phyloP scores from a whole-genome alignment of 2,329 filamentous ascomycete genomes.

The Fusarium beomiforme region DNA sequence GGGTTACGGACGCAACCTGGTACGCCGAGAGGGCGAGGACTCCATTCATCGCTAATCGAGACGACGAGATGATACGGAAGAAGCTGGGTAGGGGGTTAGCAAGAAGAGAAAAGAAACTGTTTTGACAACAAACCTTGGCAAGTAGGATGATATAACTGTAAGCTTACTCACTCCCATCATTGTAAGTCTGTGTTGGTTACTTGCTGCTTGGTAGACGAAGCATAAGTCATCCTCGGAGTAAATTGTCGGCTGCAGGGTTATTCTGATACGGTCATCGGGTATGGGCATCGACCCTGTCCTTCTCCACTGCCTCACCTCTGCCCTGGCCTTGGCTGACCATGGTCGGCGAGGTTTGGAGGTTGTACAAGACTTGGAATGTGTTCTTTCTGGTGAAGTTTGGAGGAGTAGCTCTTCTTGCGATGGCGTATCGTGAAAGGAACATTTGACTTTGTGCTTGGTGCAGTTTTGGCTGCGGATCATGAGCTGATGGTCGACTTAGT shows the following conservation, averaged over 20 bases:
- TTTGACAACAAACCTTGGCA: conserved; percentile 9
- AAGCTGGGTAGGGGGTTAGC: conserved; percentile 2
- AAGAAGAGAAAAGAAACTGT: not conserved
- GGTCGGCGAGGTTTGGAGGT: conserved; percentile 1
- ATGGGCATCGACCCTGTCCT: conserved; percentile 28
- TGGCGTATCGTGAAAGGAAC: conserved; percentile 17
- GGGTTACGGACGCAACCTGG: conserved; percentile 18
- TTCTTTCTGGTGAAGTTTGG: not conserved
- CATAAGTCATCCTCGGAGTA: conserved; percentile 29
- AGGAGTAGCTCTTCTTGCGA: conserved; percentile 3
- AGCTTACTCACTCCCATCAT: conserved; percentile 18
- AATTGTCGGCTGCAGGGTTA: conserved; percentile 19
- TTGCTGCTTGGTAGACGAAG: conserved; percentile 26
- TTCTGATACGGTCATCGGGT: conserved; percentile 10
- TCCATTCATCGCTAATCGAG: conserved; percentile 22
- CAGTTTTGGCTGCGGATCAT: conserved; percentile 19
- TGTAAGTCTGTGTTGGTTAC: conserved; percentile 18
- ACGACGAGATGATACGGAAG: conserved; percentile 15
- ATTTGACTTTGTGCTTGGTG: conserved; percentile 30
- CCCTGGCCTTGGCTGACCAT: conserved; percentile 28
- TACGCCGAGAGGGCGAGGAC: conserved; percentile 21
- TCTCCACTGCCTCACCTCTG: conserved; percentile 29
- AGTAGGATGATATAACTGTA: conserved; percentile 19
- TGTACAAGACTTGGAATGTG: not conserved
- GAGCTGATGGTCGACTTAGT: not conserved